A percentile compares a stretch with the other conserved stretches of the same genome.
These are phyloP conservation scores for Staphylotrichum longicolle DNA, from an alignment of 495 filamentous ascomycete species.

Conservation along the genomic window DNA sequence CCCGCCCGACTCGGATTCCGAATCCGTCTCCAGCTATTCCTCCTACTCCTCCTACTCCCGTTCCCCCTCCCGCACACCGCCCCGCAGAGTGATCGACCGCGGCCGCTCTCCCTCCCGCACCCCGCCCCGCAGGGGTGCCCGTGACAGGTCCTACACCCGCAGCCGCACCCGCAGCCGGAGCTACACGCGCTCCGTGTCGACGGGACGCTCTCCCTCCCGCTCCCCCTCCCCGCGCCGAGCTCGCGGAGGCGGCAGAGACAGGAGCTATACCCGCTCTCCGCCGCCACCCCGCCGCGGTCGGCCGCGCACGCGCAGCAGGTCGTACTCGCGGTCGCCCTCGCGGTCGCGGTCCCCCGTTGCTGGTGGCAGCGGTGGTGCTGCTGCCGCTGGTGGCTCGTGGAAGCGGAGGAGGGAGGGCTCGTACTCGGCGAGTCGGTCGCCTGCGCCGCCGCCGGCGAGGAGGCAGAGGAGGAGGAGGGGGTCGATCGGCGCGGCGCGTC, in stretches of 20 bases:
- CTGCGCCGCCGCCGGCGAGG: slow-evolving; percentile 18
- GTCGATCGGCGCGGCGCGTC: no score
- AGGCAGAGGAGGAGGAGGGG: slow-evolving; percentile 15
- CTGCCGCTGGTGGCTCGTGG: background rate
- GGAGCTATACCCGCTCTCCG: slow-evolving; percentile 19
- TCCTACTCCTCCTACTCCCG: slow-evolving; percentile 60
- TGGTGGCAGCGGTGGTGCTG: background rate
- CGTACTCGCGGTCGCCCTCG: slow-evolving; percentile 22
- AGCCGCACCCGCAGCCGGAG: slow-evolving; percentile 34
- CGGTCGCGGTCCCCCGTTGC: slow-evolving; percentile 5
- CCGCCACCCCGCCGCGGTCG: slow-evolving; percentile 17
- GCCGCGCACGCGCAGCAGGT: slow-evolving; percentile 18
- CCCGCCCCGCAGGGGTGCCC: slow-evolving; percentile 33
- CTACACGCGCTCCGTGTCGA: slow-evolving; percentile 40
- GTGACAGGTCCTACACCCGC: slow-evolving; percentile 39
- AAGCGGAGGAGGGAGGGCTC: slow-evolving; percentile 24
- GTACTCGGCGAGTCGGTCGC: slow-evolving; percentile 21
- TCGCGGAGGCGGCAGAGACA: slow-evolving; percentile 4
- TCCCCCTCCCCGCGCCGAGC: slow-evolving; percentile 34
- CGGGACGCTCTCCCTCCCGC: slow-evolving; percentile 32
- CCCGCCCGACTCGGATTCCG: slow-evolving; percentile 52
- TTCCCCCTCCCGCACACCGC: slow-evolving; percentile 43
- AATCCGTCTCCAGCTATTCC: slow-evolving; percentile 65
- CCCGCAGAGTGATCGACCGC: slow-evolving; percentile 28
- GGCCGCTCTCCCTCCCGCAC: slow-evolving; percentile 42